Evolutionary conservation across 495 filamentous ascomycete genomes (phyloP).

Genomic region (Hyphodiscus hymeniophilus): DNA sequence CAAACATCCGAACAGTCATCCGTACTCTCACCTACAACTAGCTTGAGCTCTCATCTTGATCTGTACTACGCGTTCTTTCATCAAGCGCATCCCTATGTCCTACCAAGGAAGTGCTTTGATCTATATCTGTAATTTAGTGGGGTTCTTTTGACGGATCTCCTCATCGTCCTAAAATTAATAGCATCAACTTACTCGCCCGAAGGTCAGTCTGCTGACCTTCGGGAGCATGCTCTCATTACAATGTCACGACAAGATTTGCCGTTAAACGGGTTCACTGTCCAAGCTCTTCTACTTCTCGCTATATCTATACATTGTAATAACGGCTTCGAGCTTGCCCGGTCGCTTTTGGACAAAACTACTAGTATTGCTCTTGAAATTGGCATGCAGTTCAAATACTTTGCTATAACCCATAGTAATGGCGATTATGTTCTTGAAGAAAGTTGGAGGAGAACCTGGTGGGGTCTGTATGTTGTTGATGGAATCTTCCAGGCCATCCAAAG

Average conservation of each 20-base stretch:
- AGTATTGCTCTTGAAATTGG: conserved; percentile 57
- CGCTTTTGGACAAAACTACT: conserved; percentile 47
- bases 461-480: conserved; percentile 56
- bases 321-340: conserved; percentile 43
- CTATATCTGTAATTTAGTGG: conserved; percentile 12
- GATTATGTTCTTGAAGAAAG: conserved; percentile 55
- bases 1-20: conserved; percentile 5
- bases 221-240: conserved; percentile 32
- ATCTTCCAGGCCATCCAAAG: conserved; percentile 27
- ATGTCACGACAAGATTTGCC: conserved; percentile 31
- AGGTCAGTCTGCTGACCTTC: conserved; percentile 22
- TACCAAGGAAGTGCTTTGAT: conserved; percentile 35
- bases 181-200: conserved; percentile 35
- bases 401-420: conserved; percentile 31
- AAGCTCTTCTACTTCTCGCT: conserved; percentile 57
- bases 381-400: conserved; percentile 47
- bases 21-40: not conserved
- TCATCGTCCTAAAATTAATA: conserved; percentile 50
- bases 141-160: conserved; percentile 27
- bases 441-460: conserved; percentile 68
- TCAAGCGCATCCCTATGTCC: conserved; percentile 45
- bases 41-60: conserved; percentile 22
- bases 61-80: conserved; percentile 52
- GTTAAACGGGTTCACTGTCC: conserved; percentile 48
- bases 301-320: conserved; percentile 57